phyloP scores from a whole-genome alignment of 371 early-diverging fungal genomes.

The Mycotypha africana region DNA sequence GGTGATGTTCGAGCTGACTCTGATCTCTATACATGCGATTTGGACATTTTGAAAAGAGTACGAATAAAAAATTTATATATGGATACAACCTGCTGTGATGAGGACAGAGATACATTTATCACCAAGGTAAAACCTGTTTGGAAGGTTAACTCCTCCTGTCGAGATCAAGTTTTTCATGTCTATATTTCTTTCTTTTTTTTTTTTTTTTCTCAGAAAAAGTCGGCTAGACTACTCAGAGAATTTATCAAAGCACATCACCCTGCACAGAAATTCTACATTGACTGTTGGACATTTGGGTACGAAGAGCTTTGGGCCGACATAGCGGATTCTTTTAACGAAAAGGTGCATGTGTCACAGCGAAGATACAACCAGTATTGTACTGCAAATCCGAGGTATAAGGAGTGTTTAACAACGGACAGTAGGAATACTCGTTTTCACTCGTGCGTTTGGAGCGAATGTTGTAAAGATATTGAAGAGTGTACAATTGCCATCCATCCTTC shows the following conservation, averaged over 20 bases:
- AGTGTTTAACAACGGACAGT: slow-evolving; percentile 11
- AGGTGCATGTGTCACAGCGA: slow-evolving; percentile 33
- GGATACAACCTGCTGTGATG: slow-evolving; percentile 36
- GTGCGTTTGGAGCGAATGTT: slow-evolving; percentile 8
- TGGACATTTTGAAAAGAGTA: slow-evolving; percentile 7
- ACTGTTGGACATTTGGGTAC: slow-evolving; percentile 42
- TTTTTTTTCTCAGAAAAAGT: slow-evolving; percentile 11
- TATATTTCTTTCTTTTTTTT: neutral
- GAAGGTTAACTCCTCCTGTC: slow-evolving; percentile 12
- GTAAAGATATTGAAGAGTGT: neutral
- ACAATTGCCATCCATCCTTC: slow-evolving; percentile 4
- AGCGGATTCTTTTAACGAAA: slow-evolving; percentile 15
- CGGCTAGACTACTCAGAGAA: slow-evolving; percentile 16
- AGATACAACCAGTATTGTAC: slow-evolving; percentile 25
- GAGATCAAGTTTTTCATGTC: too few species aligned
- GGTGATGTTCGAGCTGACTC: slow-evolving; percentile 37
- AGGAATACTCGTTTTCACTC: slow-evolving; percentile 18
- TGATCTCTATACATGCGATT: slow-evolving; percentile 2
- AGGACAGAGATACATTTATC: too few species aligned
- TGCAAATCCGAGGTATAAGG: slow-evolving; percentile 8
- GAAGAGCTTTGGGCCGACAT: slow-evolving; percentile 39
- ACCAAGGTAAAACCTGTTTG: too few species aligned
- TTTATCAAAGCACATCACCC: slow-evolving; percentile 19
- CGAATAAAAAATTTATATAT: slow-evolving; percentile 35
- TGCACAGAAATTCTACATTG: slow-evolving; percentile 31